Evolutionary conservation across 164 flowering plant species (phyloP).

Genomic region (Hamamelis virginiana): DNA sequence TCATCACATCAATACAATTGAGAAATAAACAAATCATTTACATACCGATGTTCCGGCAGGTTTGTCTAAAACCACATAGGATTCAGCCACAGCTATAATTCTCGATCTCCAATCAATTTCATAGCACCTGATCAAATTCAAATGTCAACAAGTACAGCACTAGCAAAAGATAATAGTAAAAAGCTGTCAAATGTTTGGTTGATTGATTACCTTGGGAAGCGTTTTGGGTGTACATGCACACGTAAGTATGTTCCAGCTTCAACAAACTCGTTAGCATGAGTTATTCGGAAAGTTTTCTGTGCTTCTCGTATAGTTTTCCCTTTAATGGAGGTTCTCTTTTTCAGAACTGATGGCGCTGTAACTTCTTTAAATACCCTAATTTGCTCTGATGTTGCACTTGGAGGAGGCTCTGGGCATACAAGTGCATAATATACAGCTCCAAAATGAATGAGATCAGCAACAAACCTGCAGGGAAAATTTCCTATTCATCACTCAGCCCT

Average conservation of each 20-base stretch:
- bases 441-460: constrained; percentile 93
- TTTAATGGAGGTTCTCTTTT: constrained; percentile 64
- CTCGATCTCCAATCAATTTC: constrained; percentile 97
- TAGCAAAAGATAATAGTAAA: not conserved
- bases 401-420: constrained; percentile 89
- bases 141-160: constrained; percentile 1
- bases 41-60: constrained; percentile 96
- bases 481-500: constrained; percentile 21
- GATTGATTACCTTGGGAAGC: constrained; percentile 70
- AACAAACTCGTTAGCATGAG: constrained; percentile 59
- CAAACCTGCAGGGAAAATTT: constrained; percentile 67
- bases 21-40: constrained; percentile 14
- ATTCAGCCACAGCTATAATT: constrained; percentile 73
- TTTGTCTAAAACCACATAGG: constrained; percentile 87
- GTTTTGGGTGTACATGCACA: constrained; percentile 93
- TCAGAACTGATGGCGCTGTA: constrained; percentile 70
- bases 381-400: constrained; percentile 84
- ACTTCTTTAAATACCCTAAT: constrained; percentile 53
- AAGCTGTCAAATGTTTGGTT: not conserved
- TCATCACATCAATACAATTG: not conserved
- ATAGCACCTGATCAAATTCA: constrained; percentile 67
- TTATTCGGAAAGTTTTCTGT: constrained; percentile 83
- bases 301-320: constrained; percentile 92
- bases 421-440: constrained; percentile 96
- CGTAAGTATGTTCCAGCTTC: constrained; percentile 91